Evolutionary conservation across 2,329 filamentous ascomycete genomes (phyloP).

Genomic region (Neonectria neomacrospora): DNA sequence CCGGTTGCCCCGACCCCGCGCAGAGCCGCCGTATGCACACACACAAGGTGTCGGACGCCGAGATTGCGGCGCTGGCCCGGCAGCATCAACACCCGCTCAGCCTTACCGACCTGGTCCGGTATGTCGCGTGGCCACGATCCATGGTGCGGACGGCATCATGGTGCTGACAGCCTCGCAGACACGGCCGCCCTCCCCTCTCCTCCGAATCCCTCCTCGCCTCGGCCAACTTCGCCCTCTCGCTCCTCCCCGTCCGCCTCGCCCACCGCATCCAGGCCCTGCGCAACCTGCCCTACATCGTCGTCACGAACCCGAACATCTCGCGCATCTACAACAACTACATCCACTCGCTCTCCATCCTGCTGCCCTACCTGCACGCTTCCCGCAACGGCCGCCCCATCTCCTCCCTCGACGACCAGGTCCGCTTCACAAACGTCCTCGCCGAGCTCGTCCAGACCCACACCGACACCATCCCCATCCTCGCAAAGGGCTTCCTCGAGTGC

Average conservation of each 20-base stretch:
- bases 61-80: constrained; percentile 81
- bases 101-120: constrained; percentile 90
- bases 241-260: constrained; percentile 90
- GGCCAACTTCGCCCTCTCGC: constrained; percentile 93
- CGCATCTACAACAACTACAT: constrained; percentile 97
- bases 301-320: constrained; percentile 95
- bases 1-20: no score
- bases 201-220: constrained; percentile 84
- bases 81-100: constrained; percentile 84
- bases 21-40: constrained; percentile 33
- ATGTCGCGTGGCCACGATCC: constrained; percentile 45
- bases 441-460: constrained; percentile 95
- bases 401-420: constrained; percentile 85
- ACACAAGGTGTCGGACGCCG: constrained; percentile 70
- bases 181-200: constrained; percentile 86
- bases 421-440: constrained; percentile 91
- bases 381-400: constrained; percentile 51
- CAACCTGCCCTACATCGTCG: constrained; percentile 96
- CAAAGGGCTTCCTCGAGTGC: constrained; percentile 92
- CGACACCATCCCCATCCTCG: constrained; percentile 93
- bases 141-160: background rate
- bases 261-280: constrained; percentile 93
- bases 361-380: constrained; percentile 77
- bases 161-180: constrained; percentile 51
- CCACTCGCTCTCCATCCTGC: constrained; percentile 88